Percentiles rank a stretch among this genome's conserved stretches.
These are phyloP conservation scores for Gracilariopsis chorda DNA, from an alignment of 23 red algal species.

Conservation along the genomic window DNA sequence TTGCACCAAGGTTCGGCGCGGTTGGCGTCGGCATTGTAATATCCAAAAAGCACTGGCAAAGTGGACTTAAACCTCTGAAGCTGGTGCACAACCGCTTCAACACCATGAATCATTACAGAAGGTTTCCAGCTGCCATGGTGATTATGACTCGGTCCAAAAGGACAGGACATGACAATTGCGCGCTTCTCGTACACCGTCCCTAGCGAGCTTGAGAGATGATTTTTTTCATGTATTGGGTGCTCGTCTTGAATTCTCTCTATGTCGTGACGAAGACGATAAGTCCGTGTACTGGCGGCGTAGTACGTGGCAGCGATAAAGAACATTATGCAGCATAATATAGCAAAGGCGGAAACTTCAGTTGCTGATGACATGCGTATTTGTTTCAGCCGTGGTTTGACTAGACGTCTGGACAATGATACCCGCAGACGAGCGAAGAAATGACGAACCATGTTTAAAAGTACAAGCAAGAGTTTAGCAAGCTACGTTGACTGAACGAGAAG, in stretches of 20 bases:
- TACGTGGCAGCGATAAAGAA: neutral
- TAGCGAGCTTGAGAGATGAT: neutral
- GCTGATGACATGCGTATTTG: no score
- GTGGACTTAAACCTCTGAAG: constrained; percentile 15
- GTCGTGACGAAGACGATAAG: neutral
- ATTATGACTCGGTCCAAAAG: constrained; percentile 17
- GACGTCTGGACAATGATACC: no score
- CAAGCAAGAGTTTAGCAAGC: no score
- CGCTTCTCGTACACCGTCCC: neutral
- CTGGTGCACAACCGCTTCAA: constrained; percentile 36
- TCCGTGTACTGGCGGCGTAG: neutral
- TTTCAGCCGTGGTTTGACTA: no score
- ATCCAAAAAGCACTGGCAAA: constrained; percentile 19
- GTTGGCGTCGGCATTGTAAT: constrained; percentile 1
- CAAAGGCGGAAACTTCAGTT: neutral
- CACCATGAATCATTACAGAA: constrained; percentile 21
- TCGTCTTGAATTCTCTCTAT: neutral
- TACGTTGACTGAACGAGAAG: no score
- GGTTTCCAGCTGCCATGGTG: constrained; percentile 56
- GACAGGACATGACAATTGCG: constrained; percentile 50
- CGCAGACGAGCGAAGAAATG: no score
- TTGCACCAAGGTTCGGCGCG: constrained; percentile 3
- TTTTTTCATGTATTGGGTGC: neutral
- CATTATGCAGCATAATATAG: neutral
- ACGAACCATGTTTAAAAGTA: no score